Evolutionary conservation across 371 early-diverging fungal genomes (phyloP).

Genomic region (Syncephalastrum monosporum): DNA sequence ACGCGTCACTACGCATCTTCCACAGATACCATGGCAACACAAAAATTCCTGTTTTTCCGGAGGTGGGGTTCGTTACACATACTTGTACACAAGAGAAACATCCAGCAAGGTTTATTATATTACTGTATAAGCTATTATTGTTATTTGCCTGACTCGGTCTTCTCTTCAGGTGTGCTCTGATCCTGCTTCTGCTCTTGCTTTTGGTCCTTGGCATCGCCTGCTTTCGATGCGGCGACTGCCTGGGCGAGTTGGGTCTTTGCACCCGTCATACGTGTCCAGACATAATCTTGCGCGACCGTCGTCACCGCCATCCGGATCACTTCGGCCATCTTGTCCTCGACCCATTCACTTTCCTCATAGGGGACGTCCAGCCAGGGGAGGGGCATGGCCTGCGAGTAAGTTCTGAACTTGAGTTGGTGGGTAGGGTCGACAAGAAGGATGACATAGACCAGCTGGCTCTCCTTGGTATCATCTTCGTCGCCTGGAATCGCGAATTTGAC

Average conservation of each 20-base stretch:
- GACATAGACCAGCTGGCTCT: slow-evolving; percentile 46
- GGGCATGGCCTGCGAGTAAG: slow-evolving; percentile 60
- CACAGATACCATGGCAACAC: slow-evolving; percentile 4
- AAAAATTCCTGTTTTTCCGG: slow-evolving; percentile 1
- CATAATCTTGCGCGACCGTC: slow-evolving; percentile 67
- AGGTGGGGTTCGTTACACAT: too few relatives aligned
- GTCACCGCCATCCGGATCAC: slow-evolving; percentile 56
- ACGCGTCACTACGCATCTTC: too few relatives aligned
- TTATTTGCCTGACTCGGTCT: too few relatives aligned
- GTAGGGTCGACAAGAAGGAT: slow-evolving; percentile 62
- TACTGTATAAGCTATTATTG: too few relatives aligned
- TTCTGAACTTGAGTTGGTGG: slow-evolving; percentile 56
- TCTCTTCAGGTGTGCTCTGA: too few relatives aligned
- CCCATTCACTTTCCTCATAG: slow-evolving; percentile 71
- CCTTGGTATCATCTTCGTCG: slow-evolving; percentile 26
- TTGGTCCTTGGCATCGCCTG: not conserved
- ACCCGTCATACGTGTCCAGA: slow-evolving; percentile 66
- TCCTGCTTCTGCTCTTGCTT: too few relatives aligned
- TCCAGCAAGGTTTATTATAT: too few relatives aligned
- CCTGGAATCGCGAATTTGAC: slow-evolving; percentile 32
- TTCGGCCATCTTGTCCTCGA: slow-evolving; percentile 64
- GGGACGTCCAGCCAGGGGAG: slow-evolving; percentile 61
- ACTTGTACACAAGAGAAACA: not conserved
- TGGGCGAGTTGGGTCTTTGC: slow-evolving; percentile 13
- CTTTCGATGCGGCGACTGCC: slow-evolving; percentile 7